These are phyloP conservation scores for Spathaspora girioi DNA, from an alignment of 805 yeast species.

Conservation along the genomic window DNA sequence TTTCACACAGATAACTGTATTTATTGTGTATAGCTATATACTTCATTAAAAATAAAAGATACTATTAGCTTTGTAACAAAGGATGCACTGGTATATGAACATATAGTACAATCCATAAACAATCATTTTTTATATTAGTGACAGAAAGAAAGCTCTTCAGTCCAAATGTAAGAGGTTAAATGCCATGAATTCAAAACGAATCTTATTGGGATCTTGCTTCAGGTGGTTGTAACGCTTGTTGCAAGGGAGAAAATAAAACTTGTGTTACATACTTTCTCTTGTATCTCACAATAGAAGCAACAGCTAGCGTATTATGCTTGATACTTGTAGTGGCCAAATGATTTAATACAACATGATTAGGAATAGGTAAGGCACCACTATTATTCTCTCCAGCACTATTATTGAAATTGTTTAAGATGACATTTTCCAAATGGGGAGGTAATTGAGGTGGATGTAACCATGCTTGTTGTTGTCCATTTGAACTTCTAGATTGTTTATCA, in stretches of 20 bases:
- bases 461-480: conserved; percentile 54
- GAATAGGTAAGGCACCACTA: conserved; percentile 86
- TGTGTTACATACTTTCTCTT: conserved; percentile 88
- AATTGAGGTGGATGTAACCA: conserved; percentile 90
- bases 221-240: conserved; percentile 22
- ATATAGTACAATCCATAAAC: not conserved
- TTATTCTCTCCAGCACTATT: conserved; percentile 68
- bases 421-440: conserved; percentile 95
- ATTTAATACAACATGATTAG: conserved; percentile 90
- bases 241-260: conserved; percentile 84
- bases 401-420: conserved; percentile 72
- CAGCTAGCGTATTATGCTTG: conserved; percentile 90
- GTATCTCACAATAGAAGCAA: conserved; percentile 86
- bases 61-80: not conserved
- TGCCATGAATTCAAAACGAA: not conserved
- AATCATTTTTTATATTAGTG: not conserved
- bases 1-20: not conserved
- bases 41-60: too few relatives aligned
- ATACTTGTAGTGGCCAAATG: conserved; percentile 95
- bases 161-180: not conserved
- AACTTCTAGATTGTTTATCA: conserved; percentile 62
- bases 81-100: not conserved
- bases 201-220: not conserved
- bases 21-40: too few relatives aligned
- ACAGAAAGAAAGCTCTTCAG: not conserved